phyloP scores from a whole-genome alignment of 2,329 filamentous ascomycete species.

The Clarireedia sp. region DNA sequence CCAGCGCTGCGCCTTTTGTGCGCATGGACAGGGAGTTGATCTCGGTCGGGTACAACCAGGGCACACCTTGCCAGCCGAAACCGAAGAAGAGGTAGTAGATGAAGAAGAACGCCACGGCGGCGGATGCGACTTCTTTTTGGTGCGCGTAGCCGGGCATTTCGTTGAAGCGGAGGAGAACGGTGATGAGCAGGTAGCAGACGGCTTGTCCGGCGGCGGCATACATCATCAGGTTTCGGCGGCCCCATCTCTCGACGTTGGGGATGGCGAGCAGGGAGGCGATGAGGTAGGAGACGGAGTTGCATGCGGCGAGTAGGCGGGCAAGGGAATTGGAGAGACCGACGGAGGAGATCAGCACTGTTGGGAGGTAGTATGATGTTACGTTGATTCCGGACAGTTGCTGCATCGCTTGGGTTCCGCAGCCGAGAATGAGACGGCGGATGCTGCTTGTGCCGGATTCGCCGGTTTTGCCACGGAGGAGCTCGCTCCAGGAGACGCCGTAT shows the following conservation, averaged over 20 bases:
- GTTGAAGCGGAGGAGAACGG: constrained; percentile 35
- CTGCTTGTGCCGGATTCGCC: constrained; percentile 23
- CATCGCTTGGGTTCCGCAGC: constrained; percentile 54
- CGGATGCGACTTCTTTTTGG: constrained; percentile 12
- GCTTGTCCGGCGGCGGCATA: constrained; percentile 58
- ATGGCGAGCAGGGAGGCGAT: constrained; percentile 26
- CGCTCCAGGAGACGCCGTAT: constrained; percentile 4
- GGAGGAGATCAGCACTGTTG: constrained; percentile 42
- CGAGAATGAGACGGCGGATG: constrained; percentile 62
- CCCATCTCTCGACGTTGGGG: constrained; percentile 45
- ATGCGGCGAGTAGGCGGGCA: constrained; percentile 47
- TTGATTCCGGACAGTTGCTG: constrained; percentile 42
- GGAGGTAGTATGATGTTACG: constrained; percentile 39
- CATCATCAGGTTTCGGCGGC: constrained; percentile 65
- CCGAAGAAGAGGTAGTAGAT: constrained; percentile 47
- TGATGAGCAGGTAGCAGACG: constrained; percentile 47
- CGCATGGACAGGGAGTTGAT: constrained; percentile 44
- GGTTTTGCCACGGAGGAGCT: constrained; percentile 2
- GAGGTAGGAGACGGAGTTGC: constrained; percentile 29
- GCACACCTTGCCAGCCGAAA: constrained; percentile 38
- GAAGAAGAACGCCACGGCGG: constrained; percentile 33
- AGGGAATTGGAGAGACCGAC: constrained; percentile 39
- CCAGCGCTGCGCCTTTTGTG: constrained; percentile 50
- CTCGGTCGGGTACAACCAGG: constrained; percentile 47
- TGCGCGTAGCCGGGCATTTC: constrained; percentile 10